Conservation (phyloP, 192 early-diverging fungal species). For the Coemansia sp. region DNA sequence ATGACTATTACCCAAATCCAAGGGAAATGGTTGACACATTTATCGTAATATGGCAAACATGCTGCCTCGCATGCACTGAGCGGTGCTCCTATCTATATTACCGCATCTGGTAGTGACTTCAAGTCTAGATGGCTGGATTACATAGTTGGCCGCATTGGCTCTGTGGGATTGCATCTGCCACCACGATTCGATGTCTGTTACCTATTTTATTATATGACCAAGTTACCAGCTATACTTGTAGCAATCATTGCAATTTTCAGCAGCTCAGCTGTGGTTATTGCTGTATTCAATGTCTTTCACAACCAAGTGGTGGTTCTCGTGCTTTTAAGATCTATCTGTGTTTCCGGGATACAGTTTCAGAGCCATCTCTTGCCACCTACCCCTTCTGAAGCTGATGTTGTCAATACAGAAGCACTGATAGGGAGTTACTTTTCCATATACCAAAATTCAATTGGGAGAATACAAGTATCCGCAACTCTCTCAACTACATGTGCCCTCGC, state of each 20-base stretch:
- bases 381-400: not conserved
- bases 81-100: conserved; percentile 61
- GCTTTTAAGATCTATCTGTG: not conserved
- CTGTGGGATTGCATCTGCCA: not conserved
- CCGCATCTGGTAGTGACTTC: conserved; percentile 31
- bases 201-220: conserved; percentile 36
- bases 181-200: conserved; percentile 16
- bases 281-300: conserved; percentile 21
- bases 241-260: conserved; percentile 9
- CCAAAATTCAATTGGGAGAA: conserved; percentile 34
- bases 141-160: not conserved
- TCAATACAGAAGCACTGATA: not conserved
- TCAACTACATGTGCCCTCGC: conserved; percentile 10
- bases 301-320: conserved; percentile 19
- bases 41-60: conserved; percentile 58
- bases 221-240: conserved; percentile 9
- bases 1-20: conserved; percentile 57
- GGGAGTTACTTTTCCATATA: conserved; percentile 13
- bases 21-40: conserved; percentile 60
- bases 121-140: not conserved
- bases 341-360: not conserved
- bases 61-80: conserved; percentile 53
- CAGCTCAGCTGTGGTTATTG: conserved; percentile 9
- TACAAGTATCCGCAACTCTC: not conserved
- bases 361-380: not conserved